Percentiles rank a stretch among this genome's conserved stretches.
These are phyloP conservation scores for Lupinus albus DNA, from an alignment of 306 rosid species.

Conservation along the genomic window DNA sequence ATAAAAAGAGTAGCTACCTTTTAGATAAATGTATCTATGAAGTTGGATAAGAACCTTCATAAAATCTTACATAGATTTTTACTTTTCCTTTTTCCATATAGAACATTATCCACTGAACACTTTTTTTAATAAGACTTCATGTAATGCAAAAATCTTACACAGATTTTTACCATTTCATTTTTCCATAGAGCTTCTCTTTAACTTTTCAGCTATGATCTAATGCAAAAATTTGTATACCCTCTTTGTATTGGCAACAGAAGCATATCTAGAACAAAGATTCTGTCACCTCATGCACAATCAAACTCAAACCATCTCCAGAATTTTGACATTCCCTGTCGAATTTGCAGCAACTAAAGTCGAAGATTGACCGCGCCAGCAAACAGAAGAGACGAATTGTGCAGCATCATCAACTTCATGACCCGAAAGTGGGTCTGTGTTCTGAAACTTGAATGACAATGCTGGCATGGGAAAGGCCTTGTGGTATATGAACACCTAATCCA, in stretches of 20 bases:
- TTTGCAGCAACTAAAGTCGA: constrained; percentile 85
- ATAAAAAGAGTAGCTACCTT: constrained; percentile 26
- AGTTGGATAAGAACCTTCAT: constrained; percentile 40
- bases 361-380: constrained; percentile 94
- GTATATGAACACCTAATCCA: constrained; percentile 79
- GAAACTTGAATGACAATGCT: constrained; percentile 83
- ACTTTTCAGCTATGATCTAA: constrained; percentile 63
- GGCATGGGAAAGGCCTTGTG: constrained; percentile 99
- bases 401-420: constrained; percentile 73
- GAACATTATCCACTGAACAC: constrained; percentile 48
- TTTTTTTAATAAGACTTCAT: background rate
- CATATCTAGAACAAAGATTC: constrained; percentile 39
- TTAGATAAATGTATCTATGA: constrained; percentile 30
- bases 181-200: constrained; percentile 39
- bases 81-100: constrained; percentile 33
- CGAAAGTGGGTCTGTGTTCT: constrained; percentile 69
- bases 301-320: constrained; percentile 86
- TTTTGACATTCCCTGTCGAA: constrained; percentile 88
- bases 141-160: constrained; percentile 43
- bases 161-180: constrained; percentile 40
- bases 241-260: constrained; percentile 45
- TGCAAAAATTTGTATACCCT: constrained; percentile 61
- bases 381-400: constrained; percentile 80
- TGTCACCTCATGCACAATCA: constrained; percentile 39
- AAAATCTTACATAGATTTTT: constrained; percentile 50